Evolutionary conservation across 495 filamentous ascomycete genomes (phyloP).

Genomic region (Talaromyces adpressus): DNA sequence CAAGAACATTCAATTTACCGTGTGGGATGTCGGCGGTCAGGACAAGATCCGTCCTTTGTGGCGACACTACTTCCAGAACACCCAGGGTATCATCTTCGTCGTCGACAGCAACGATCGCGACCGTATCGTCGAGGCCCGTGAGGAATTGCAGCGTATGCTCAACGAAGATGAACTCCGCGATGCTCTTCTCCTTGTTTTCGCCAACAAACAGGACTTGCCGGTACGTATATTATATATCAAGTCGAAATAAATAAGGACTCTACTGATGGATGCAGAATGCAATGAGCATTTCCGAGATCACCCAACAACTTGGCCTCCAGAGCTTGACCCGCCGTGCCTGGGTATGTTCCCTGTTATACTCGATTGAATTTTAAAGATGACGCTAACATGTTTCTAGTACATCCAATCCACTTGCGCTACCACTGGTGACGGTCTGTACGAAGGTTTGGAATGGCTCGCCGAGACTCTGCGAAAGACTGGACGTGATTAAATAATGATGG

Average conservation of each 20-base stretch:
- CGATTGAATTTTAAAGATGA: not conserved
- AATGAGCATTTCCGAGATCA: constrained; percentile 99
- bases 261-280: constrained; percentile 61
- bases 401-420: constrained; percentile 99
- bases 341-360: constrained; percentile 55
- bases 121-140: constrained; percentile 96
- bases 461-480: constrained; percentile 88
- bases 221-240: constrained; percentile 44
- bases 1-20: constrained; percentile 99
- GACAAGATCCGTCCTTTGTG: constrained; percentile 99
- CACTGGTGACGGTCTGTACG: constrained; percentile 98
- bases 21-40: constrained; percentile 99
- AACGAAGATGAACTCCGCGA: constrained; percentile 99
- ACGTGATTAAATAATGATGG: constrained; percentile 55
- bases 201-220: constrained; percentile 99
- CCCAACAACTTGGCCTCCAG: constrained; percentile 98
- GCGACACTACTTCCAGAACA: constrained; percentile 99
- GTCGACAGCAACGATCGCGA: constrained; percentile 99
- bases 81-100: constrained; percentile 99
- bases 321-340: constrained; percentile 95
- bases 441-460: constrained; percentile 99
- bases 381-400: constrained; percentile 53
- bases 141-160: constrained; percentile 99
- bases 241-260: constrained; percentile 5
- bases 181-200: constrained; percentile 94